Percentiles rank a stretch among this genome's conserved stretches.
These are phyloP conservation scores for Phaeosphaeriaceae sp. DNA, from an alignment of 2,329 filamentous ascomycete species.

Conservation along the genomic window DNA sequence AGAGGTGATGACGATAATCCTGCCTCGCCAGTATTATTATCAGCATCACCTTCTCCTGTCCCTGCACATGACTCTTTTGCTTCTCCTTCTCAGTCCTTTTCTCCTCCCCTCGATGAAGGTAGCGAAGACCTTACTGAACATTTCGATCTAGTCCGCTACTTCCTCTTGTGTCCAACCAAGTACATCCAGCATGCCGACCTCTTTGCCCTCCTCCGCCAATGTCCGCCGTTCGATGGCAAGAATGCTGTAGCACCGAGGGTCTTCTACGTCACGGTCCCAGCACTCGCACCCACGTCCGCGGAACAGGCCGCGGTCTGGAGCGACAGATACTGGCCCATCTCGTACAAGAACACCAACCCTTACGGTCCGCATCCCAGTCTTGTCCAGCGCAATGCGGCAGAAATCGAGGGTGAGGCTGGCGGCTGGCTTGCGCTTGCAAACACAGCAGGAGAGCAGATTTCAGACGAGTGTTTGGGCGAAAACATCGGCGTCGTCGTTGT, in stretches of 20 bases:
- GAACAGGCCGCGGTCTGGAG: slow-evolving; percentile 79
- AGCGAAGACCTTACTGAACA: slow-evolving; percentile 32
- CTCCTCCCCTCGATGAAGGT: slow-evolving; percentile 6
- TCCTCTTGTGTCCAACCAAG: slow-evolving; percentile 60
- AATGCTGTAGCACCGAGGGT: slow-evolving; percentile 61
- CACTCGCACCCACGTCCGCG: slow-evolving; percentile 76
- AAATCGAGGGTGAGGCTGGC: slow-evolving; percentile 69
- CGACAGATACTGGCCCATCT: slow-evolving; percentile 79
- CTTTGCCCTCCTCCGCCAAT: slow-evolving; percentile 38
- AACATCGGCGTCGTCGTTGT: slow-evolving; percentile 78
- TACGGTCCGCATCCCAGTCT: slow-evolving; percentile 83
- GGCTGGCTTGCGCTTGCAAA: slow-evolving; percentile 74
- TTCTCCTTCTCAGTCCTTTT: slow-evolving; percentile 5
- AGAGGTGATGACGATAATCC: slow-evolving; percentile 44
- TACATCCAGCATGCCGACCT: slow-evolving; percentile 61
- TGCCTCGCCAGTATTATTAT: slow-evolving; percentile 35
- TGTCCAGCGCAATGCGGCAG: slow-evolving; percentile 72
- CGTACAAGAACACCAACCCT: slow-evolving; percentile 87
- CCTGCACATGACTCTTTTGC: slow-evolving; percentile 8
- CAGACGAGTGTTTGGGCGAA: slow-evolving; percentile 67
- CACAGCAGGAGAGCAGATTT: slow-evolving; percentile 66
- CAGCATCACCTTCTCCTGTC: slow-evolving; percentile 29
- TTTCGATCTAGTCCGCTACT: slow-evolving; percentile 52
- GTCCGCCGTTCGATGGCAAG: slow-evolving; percentile 48
- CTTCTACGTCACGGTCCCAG: slow-evolving; percentile 71